Evolutionary conservation across 225 moss, liverwort and hornwort genomes (phyloP).

Genomic region (Physcomitrellopsis africana): DNA sequence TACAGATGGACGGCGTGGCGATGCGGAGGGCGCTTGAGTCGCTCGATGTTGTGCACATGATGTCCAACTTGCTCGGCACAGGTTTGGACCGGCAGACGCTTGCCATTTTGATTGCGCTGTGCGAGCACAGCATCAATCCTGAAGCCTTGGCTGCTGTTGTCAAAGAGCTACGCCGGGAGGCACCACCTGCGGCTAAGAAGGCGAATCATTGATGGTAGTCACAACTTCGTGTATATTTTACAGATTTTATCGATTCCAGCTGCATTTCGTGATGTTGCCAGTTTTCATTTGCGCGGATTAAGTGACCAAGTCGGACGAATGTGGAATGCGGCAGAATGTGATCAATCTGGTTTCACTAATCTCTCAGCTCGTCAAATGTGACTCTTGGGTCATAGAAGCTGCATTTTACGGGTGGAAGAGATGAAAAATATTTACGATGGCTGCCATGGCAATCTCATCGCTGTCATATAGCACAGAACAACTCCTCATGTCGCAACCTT

Average conservation of each 20-base stretch:
- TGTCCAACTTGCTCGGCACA: constrained; percentile 75
- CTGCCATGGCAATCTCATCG: background rate
- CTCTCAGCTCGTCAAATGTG: background rate
- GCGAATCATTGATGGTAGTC: constrained; percentile 23
- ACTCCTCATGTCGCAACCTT: constrained; percentile 15
- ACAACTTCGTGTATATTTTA: background rate
- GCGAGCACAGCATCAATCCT: constrained; percentile 91
- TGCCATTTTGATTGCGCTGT: constrained; percentile 81
- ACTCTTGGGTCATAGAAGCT: background rate
- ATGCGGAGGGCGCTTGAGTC: constrained; percentile 86
- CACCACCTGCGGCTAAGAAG: constrained; percentile 64
- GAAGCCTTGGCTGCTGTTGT: constrained; percentile 91
- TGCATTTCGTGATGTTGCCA: background rate
- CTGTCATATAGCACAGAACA: background rate
- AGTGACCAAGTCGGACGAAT: background rate
- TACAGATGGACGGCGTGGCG: constrained; percentile 60
- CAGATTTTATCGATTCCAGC: background rate
- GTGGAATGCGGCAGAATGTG: background rate
- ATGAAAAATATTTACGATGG: constrained; percentile 3
- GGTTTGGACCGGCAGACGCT: constrained; percentile 86
- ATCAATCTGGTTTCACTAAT: background rate
- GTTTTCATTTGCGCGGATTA: background rate
- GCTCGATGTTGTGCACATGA: constrained; percentile 79
- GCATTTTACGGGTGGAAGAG: background rate
- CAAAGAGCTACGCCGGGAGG: constrained; percentile 93